Evolutionary conservation across 306 rosid genomes (phyloP).

Genomic region (Carpinus fangiana): DNA sequence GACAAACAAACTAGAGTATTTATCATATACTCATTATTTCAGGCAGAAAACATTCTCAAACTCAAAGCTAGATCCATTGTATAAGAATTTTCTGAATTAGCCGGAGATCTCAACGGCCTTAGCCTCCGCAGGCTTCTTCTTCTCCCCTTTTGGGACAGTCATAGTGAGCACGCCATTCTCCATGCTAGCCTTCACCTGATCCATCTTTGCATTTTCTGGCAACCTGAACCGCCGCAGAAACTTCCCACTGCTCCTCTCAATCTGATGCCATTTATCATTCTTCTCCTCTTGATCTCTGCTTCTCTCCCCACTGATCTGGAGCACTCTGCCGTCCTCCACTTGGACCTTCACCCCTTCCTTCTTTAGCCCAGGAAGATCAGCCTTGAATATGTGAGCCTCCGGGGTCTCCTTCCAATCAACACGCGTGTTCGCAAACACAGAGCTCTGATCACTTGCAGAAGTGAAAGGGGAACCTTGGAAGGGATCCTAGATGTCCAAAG

Average conservation of each 20-base stretch:
- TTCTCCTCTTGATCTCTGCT: slow-evolving; percentile 3
- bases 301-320: slow-evolving; percentile 1
- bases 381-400: slow-evolving; percentile 3
- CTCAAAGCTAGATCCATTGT: not conserved
- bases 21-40: not conserved
- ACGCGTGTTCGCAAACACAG: not conserved
- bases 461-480: not conserved
- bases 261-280: slow-evolving; percentile 1
- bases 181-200: slow-evolving; percentile 8
- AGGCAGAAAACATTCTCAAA: not conserved
- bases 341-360: slow-evolving; percentile 7
- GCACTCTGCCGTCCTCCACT: not conserved
- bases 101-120: slow-evolving; percentile 5
- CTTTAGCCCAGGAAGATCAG: slow-evolving; percentile 5
- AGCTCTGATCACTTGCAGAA: not conserved
- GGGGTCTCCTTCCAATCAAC: slow-evolving; percentile 7
- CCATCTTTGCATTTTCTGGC: slow-evolving; percentile 3
- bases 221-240: slow-evolving; percentile 6
- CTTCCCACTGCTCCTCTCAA: slow-evolving; percentile 8
- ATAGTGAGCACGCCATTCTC: slow-evolving; percentile 7
- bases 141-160: not conserved
- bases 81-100: not conserved
- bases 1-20: not conserved
- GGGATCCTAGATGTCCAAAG: not conserved
- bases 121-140: slow-evolving; percentile 1